These are phyloP conservation scores for Miscanthus lutarioriparius DNA, from an alignment of 176 grass and related monocot species.

Conservation along the genomic window DNA sequence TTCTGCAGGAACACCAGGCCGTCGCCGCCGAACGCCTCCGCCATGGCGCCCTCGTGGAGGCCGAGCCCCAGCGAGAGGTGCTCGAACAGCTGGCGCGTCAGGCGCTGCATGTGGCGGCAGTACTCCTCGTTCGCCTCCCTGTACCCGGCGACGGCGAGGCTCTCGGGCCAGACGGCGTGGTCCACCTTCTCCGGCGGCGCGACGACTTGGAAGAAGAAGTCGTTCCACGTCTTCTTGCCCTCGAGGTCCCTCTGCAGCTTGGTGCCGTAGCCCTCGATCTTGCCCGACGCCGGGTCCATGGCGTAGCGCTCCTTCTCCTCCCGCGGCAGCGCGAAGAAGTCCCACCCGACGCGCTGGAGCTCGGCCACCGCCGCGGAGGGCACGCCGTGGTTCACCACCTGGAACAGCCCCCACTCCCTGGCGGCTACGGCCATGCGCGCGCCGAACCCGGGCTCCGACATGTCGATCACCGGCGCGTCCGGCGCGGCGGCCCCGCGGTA, in stretches of 20 bases:
- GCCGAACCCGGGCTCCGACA: conserved; percentile 24
- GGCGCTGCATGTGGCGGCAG: conserved; percentile 36
- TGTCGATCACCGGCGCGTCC: conserved; percentile 68
- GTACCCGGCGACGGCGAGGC: conserved; percentile 30
- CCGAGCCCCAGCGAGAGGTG: conserved; percentile 55
- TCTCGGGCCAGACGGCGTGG: conserved; percentile 55
- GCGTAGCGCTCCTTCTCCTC: conserved; percentile 63
- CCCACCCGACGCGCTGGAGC: conserved; percentile 69
- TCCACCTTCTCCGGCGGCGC: conserved; percentile 49
- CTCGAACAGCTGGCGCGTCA: conserved; percentile 50
- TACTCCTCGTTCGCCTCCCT: conserved; percentile 65
- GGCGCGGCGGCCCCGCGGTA: conserved; percentile 29
- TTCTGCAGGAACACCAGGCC: conserved; percentile 54
- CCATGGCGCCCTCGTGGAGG: conserved; percentile 37
- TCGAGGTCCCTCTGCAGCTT: conserved; percentile 43
- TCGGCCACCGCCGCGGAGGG: conserved; percentile 42
- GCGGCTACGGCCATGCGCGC: conserved; percentile 37
- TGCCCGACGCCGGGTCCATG: conserved; percentile 34
- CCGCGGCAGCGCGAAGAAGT: conserved; percentile 76
- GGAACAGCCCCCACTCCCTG: conserved; percentile 71
- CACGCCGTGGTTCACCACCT: conserved; percentile 75
- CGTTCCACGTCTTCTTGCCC: conserved; percentile 75
- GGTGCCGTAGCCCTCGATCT: conserved; percentile 61
- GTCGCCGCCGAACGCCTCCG: conserved; percentile 50
- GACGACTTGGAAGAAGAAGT: conserved; percentile 81